Evolutionary conservation across 1,284 basidiomycete genomes (phyloP), one percentile per base, ranked within the genome.

Genomic region (Lignosus rhinocerotis): DNA sequence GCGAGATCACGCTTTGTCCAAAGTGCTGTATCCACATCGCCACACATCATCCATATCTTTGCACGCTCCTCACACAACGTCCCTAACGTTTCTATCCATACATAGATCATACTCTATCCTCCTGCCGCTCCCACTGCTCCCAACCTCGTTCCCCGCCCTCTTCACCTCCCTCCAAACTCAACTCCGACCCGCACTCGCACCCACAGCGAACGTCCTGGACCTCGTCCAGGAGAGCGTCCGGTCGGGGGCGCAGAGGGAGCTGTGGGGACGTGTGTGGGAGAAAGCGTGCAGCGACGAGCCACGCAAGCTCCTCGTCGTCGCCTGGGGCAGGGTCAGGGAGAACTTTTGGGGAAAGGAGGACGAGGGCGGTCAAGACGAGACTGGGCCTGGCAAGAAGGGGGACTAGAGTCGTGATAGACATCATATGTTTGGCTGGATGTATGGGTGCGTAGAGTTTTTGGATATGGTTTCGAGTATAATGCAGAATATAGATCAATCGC

Each of bases 281-380:
- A 73, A 72, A 53, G 68, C 72, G n/a, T 47, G 56, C 49, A 69
- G 67, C 4, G 61, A 65, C 41, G 69, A 73, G 55, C 73, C 73
- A 11, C 66, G 66, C 58, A 61, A 61, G 36, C 68, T 75, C 11
- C 70, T 69, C 43, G 63, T 67, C 32, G 68, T 69, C 19, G 70
- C 68, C 2, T 64, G 66, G 52, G 55, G 56, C 47, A 61, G 67
- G 53, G 67, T 72, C 55, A 72, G 69, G 70, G 67, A 68, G 47
- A 66, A 64, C 45, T 66, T 66, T 59, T 57, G 47, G 1, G 53
- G 55, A 16, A 62, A 61, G 47, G 64, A 69, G 14, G 56, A 52
- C 52, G 52, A 31, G 30, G 17, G 42, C 11, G 32, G 44, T 30
- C 25, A 21, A 48, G 49, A 45, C 32, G 55, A 43, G 31, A 47